These are phyloP conservation scores for Ephemerocybe angulata DNA, from an alignment of 768 basidiomycete species.

Conservation along the genomic window DNA sequence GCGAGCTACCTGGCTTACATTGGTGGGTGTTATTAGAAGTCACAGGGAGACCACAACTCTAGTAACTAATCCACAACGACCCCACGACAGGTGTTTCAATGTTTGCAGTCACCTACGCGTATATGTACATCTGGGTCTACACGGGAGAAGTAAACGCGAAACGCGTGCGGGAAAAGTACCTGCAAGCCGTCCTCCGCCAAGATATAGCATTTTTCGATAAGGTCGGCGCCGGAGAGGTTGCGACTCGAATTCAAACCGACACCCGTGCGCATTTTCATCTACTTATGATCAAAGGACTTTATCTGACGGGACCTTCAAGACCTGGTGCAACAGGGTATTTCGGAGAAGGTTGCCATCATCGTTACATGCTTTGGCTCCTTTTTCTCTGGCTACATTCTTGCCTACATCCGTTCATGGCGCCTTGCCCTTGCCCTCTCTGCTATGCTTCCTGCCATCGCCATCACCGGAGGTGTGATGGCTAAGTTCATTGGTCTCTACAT, in stretches of 20 bases:
- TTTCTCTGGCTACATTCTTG: conserved; percentile 68
- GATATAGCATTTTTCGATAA: conserved; percentile 80
- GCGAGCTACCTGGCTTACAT: conserved; percentile 56
- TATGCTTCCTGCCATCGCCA: conserved; percentile 68
- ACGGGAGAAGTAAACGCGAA: too few species aligned
- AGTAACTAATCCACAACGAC: too few species aligned
- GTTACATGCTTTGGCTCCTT: conserved; percentile 58
- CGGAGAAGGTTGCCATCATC: conserved; percentile 69
- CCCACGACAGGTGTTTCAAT: conserved; percentile 49
- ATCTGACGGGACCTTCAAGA: conserved; percentile 33
- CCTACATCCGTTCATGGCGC: conserved; percentile 59
- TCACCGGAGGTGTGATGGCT: conserved; percentile 64
- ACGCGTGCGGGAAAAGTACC: too few species aligned
- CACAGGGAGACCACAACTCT: too few species aligned
- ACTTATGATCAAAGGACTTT: not conserved
- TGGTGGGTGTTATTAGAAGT: too few species aligned
- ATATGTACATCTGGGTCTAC: conserved; percentile 57
- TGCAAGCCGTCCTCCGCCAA: conserved; percentile 69
- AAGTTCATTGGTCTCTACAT: conserved; percentile 49
- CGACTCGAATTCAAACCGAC: too few species aligned
- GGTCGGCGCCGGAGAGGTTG: conserved; percentile 81
- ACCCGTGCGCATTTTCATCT: conserved; percentile 53
- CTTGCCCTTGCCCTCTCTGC: conserved; percentile 70
- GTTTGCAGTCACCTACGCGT: conserved; percentile 59
- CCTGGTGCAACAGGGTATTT: conserved; percentile 77